Conservation (phyloP, 805 yeast genomes). For the Zygotorulaspora chibaensis region DNA sequence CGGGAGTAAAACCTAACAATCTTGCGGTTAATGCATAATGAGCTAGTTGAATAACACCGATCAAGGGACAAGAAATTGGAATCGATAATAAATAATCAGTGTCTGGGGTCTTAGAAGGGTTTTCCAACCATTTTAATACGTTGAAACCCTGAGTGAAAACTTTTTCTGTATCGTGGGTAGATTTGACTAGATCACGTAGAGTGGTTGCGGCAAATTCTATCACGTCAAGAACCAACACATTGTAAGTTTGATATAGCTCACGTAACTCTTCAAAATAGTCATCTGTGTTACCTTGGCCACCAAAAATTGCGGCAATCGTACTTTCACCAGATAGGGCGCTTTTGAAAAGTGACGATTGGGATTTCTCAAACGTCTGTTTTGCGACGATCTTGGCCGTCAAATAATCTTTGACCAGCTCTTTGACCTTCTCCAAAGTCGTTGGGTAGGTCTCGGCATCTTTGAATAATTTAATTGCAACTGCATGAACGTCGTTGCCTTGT, state of each 20-base stretch:
- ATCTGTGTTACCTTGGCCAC: conserved; percentile 99
- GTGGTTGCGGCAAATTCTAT: conserved; percentile 64
- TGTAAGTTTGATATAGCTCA: conserved; percentile 73
- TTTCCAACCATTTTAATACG: conserved; percentile 78
- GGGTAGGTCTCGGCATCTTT: conserved; percentile 50
- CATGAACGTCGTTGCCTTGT: conserved; percentile 75
- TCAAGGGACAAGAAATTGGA: conserved; percentile 95
- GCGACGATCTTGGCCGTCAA: conserved; percentile 53
- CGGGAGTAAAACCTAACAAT: conserved; percentile 82
- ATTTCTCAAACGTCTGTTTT: conserved; percentile 45
- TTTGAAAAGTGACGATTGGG: conserved; percentile 59
- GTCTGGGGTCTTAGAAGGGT: conserved; percentile 84
- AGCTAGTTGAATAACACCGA: conserved; percentile 90
- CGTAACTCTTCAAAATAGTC: conserved; percentile 96
- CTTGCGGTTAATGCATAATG: conserved; percentile 88
- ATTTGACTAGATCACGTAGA: conserved; percentile 62
- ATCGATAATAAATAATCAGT: conserved; percentile 82
- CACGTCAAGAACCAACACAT: conserved; percentile 68
- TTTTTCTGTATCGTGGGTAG: conserved; percentile 70
- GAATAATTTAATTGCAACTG: conserved; percentile 72
- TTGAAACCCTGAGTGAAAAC: conserved; percentile 92
- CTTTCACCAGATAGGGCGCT: conserved; percentile 57
- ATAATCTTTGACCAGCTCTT: conserved; percentile 73
- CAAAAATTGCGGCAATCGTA: conserved; percentile 77
- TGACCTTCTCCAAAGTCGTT: conserved; percentile 68